A percentile compares a stretch with the other conserved stretches of the same genome.
phyloP scores from a whole-genome alignment of 345 rosid species.

The Gossypium herbaceum region DNA sequence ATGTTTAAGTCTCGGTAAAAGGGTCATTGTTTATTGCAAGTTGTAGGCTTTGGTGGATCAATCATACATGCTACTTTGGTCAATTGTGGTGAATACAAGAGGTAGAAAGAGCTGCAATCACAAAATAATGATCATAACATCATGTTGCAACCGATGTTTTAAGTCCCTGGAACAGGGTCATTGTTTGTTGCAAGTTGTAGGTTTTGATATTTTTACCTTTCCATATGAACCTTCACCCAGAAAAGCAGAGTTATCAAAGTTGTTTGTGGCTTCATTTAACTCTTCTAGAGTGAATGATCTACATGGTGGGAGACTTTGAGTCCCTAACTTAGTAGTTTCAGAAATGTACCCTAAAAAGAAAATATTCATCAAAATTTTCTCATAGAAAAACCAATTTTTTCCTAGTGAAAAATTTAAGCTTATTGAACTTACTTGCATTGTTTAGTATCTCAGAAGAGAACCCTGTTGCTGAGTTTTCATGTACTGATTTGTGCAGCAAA shows the following conservation, averaged over 20 bases:
- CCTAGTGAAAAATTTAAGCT: background rate
- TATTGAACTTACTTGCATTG: constrained; percentile 70
- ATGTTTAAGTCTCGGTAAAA: no score
- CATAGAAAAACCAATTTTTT: background rate
- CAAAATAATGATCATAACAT: background rate
- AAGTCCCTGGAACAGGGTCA: background rate
- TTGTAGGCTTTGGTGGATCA: no score
- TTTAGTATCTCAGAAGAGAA: constrained; percentile 78
- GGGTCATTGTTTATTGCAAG: no score
- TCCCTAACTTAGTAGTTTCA: constrained; percentile 60
- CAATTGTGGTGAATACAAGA: background rate
- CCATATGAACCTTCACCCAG: constrained; percentile 80
- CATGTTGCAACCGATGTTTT: background rate
- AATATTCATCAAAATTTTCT: background rate
- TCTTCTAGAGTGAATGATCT: constrained; percentile 68
- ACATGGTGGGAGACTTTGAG: constrained; percentile 52
- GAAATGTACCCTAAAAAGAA: constrained; percentile 66
- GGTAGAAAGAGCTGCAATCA: background rate
- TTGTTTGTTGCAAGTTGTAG: background rate
- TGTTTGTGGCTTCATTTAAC: constrained; percentile 73
- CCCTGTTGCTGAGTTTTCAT: constrained; percentile 44
- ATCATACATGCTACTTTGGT: background rate
- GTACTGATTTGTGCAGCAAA: constrained; percentile 50
- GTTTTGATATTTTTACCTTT: constrained; percentile 46
- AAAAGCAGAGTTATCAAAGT: constrained; percentile 58